Conservation (phyloP, 2,329 filamentous ascomycete species). For the Neofusicoccum cordaticola region DNA sequence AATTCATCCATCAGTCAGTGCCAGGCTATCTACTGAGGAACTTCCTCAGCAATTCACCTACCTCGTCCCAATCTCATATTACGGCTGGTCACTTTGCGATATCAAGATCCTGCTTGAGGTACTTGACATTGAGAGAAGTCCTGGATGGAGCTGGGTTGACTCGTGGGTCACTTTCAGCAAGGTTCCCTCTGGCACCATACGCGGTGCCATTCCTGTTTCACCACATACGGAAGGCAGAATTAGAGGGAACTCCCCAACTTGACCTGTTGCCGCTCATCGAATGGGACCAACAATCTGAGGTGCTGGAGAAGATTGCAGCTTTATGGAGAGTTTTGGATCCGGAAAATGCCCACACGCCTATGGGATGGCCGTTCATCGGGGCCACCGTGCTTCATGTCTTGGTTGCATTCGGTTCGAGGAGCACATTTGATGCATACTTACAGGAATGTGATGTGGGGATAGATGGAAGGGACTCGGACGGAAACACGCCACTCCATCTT, state of each 20-base stretch:
- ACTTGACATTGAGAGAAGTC: not conserved
- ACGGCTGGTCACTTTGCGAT: not conserved
- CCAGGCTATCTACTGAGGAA: slow-evolving; percentile 19
- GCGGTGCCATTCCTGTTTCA: not conserved
- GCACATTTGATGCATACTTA: not conserved
- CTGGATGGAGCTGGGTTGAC: not conserved
- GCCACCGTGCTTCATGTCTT: not conserved
- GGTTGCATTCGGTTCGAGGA: not conserved
- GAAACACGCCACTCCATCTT: not conserved
- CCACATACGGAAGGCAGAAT: not conserved
- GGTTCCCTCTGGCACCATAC: not conserved
- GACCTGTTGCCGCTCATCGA: not conserved
- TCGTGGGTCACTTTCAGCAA: not conserved
- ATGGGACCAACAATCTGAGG: not conserved
- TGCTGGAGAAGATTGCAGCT: not conserved
- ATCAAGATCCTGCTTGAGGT: not conserved
- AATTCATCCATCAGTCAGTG: slow-evolving; percentile 23
- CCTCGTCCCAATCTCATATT: not conserved
- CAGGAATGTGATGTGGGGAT: not conserved
- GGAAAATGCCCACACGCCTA: not conserved
- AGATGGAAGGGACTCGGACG: not conserved
- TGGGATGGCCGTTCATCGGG: not conserved
- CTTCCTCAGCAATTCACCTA: not conserved
- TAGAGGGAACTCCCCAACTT: not conserved
- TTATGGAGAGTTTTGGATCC: not conserved